These are phyloP conservation scores for Lactarius pseudohatsudake DNA, from an alignment of 768 basidiomycete species.

Conservation along the genomic window DNA sequence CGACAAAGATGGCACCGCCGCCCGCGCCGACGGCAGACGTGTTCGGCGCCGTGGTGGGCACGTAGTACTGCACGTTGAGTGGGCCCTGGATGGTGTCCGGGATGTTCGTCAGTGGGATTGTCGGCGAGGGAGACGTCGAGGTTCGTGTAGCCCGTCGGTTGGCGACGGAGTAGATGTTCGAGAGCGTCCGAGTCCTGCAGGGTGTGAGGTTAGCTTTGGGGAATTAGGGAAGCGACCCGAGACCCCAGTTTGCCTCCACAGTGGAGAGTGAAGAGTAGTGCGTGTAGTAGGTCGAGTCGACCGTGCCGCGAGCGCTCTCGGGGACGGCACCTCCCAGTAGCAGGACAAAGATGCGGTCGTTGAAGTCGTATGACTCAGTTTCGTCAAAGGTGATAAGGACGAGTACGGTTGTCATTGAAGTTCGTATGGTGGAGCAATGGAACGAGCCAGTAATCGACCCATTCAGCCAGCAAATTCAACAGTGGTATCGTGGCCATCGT, in stretches of 20 bases:
- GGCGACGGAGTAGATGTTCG: slow-evolving; percentile 59
- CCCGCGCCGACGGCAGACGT: too few relatives aligned
- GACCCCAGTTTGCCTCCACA: too few relatives aligned
- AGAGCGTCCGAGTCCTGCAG: slow-evolving; percentile 25
- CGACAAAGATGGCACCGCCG: slow-evolving; percentile 29
- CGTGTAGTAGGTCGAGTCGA: slow-evolving; percentile 55
- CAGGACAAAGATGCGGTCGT: slow-evolving; percentile 49
- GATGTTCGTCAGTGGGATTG: slow-evolving; percentile 42
- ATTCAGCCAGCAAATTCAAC: slow-evolving; percentile 43
- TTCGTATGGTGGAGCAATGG: slow-evolving; percentile 51
- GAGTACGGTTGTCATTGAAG: slow-evolving; percentile 51
- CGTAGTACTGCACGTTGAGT: slow-evolving; percentile 42
- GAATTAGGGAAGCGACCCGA: too few relatives aligned
- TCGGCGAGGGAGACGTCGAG: slow-evolving; percentile 32
- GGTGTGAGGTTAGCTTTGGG: too few relatives aligned
- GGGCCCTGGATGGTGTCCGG: slow-evolving; percentile 45
- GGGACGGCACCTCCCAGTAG: slow-evolving; percentile 52
- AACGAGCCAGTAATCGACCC: slow-evolving; percentile 44
- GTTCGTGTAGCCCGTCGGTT: slow-evolving; percentile 49
- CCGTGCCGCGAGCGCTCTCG: slow-evolving; percentile 40
- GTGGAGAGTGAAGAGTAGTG: slow-evolving; percentile 37
- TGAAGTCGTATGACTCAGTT: slow-evolving; percentile 39
- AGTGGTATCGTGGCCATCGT: slow-evolving; percentile 56
- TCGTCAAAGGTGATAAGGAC: slow-evolving; percentile 67
- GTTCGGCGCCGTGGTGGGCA: slow-evolving; percentile 13